phyloP scores from a whole-genome alignment of 2,329 filamentous ascomycete species.

The Thelonectria olida region DNA sequence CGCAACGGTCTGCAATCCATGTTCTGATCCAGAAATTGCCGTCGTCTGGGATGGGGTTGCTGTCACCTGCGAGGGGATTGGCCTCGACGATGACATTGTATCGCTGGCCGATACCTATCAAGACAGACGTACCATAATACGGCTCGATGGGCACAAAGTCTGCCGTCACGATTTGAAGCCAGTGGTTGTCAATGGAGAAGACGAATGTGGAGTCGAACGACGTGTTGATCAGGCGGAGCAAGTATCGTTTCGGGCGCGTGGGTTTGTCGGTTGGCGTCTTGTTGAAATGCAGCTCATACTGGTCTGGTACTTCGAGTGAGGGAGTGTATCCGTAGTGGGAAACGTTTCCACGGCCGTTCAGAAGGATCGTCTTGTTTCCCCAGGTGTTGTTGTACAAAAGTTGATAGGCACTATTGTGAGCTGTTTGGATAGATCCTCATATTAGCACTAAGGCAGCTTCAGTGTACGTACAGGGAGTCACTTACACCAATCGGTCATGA shows the following conservation, averaged over 20 bases:
- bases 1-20: slow-evolving; percentile 18
- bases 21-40: background rate
- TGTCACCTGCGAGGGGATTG: background rate
- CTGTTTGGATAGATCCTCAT: background rate
- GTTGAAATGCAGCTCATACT: slow-evolving; percentile 28
- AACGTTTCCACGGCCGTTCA: slow-evolving; percentile 30
- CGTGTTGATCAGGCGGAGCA: slow-evolving; percentile 58
- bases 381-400: slow-evolving; percentile 3
- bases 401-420: slow-evolving; percentile 29
- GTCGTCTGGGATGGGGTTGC: slow-evolving; percentile 12
- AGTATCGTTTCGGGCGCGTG: slow-evolving; percentile 49
- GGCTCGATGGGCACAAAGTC: slow-evolving; percentile 68
- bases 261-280: slow-evolving; percentile 32
- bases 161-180: slow-evolving; percentile 63
- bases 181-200: slow-evolving; percentile 66
- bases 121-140: slow-evolving; percentile 51
- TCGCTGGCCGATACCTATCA: slow-evolving; percentile 4
- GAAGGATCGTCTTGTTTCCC: slow-evolving; percentile 31
- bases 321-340: slow-evolving; percentile 20
- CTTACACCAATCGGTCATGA: slow-evolving; percentile 35
- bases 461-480: background rate
- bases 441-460: background rate
- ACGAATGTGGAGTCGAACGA: slow-evolving; percentile 55
- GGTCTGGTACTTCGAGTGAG: slow-evolving; percentile 4
- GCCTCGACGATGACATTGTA: slow-evolving; percentile 5